A percentile compares a stretch with the other conserved stretches of the same genome.
phyloP scores from a whole-genome alignment of 2,329 filamentous ascomycete species.

The Sphaerostilbella broomeana region DNA sequence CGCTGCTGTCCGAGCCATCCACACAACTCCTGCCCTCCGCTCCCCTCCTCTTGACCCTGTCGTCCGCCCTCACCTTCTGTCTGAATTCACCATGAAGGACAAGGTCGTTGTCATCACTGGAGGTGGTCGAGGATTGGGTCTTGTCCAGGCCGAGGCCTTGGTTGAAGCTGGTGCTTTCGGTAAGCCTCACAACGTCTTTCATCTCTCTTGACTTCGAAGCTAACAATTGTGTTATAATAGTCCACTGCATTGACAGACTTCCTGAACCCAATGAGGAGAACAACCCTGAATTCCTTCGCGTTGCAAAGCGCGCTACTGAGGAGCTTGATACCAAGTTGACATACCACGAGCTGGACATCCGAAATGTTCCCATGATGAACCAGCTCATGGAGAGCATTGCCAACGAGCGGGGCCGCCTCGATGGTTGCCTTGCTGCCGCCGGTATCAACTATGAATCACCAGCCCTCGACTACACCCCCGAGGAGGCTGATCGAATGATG shows the following conservation, averaged over 20 bases:
- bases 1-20: conserved; percentile 17
- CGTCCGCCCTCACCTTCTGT: conserved; percentile 36
- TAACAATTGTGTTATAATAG: conserved; percentile 26
- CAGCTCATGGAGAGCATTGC: conserved; percentile 62
- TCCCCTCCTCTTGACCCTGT: conserved; percentile 17
- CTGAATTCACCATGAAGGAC: conserved; percentile 69
- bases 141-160: conserved; percentile 72
- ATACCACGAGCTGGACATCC: conserved; percentile 76
- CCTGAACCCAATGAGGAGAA: conserved; percentile 39
- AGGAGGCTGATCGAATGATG: conserved; percentile 72
- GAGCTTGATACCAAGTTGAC: conserved; percentile 62
- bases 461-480: conserved; percentile 72
- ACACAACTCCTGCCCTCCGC: conserved; percentile 16
- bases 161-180: conserved; percentile 70
- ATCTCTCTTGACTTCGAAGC: neutral
- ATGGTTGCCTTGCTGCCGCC: conserved; percentile 66
- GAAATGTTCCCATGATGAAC: conserved; percentile 63
- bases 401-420: conserved; percentile 61
- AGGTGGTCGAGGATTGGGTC: conserved; percentile 67
- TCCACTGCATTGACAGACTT: conserved; percentile 61
- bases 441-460: conserved; percentile 77
- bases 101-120: conserved; percentile 74
- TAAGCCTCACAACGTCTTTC: conserved; percentile 21
- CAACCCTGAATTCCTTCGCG: conserved; percentile 53
- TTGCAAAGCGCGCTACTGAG: conserved; percentile 56